Evolutionary conservation across 1,284 basidiomycete species (phyloP).

Genomic region (Prillingera fragicola): DNA sequence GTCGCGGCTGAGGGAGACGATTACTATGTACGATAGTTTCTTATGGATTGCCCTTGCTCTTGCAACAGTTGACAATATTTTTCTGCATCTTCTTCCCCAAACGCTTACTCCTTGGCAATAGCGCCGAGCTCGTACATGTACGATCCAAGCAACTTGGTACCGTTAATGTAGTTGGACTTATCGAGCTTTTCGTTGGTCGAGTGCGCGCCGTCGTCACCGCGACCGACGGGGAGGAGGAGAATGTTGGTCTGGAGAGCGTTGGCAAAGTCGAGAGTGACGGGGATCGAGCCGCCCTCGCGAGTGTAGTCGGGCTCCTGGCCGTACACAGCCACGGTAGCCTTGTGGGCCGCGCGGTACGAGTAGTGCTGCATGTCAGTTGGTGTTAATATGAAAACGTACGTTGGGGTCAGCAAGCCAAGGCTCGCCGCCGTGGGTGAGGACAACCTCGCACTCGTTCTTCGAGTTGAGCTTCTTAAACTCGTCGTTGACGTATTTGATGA

Average conservation of each 20-base stretch:
- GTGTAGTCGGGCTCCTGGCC: slow-evolving; percentile 79
- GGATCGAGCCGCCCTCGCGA: slow-evolving; percentile 89
- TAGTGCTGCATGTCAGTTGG: slow-evolving; percentile 57
- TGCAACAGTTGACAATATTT: no score
- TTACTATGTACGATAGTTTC: no score
- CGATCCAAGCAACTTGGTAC: slow-evolving; percentile 68
- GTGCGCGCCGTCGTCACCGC: slow-evolving; percentile 84
- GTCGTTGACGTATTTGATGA: slow-evolving; percentile 63
- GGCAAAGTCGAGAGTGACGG: slow-evolving; percentile 92
- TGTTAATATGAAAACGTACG: slow-evolving; percentile 8
- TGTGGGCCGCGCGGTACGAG: slow-evolving; percentile 89
- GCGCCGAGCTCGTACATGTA: slow-evolving; percentile 75
- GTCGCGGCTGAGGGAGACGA: no score
- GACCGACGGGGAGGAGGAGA: slow-evolving; percentile 82
- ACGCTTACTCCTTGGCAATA: slow-evolving; percentile 11
- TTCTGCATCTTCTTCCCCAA: slow-evolving; percentile 5
- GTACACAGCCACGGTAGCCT: slow-evolving; percentile 68
- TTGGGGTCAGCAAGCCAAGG: slow-evolving; percentile 65
- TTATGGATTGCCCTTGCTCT: no score
- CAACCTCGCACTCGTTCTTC: slow-evolving; percentile 69
- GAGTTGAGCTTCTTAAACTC: slow-evolving; percentile 78
- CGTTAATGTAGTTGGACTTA: slow-evolving; percentile 81
- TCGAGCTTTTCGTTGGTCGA: slow-evolving; percentile 93
- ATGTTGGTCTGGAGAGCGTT: slow-evolving; percentile 70
- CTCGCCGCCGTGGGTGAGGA: slow-evolving; percentile 72